Conservation (phyloP, 1,284 basidiomycete species). For the Cryptococcus floricola region DNA sequence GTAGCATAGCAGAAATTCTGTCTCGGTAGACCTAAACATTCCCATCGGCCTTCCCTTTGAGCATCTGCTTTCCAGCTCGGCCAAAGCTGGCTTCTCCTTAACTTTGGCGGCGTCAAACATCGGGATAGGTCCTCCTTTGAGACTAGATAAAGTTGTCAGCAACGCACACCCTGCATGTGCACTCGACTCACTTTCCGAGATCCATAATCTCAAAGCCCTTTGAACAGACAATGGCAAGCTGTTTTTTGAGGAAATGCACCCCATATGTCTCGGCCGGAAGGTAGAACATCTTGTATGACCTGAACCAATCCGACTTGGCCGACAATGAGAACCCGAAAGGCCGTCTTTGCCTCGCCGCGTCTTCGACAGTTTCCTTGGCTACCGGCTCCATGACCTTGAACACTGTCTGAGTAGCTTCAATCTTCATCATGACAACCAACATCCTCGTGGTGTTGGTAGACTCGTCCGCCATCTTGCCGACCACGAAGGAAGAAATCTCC, state of each 20-base stretch:
- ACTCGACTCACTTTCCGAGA: conserved; percentile 65
- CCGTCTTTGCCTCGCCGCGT: conserved; percentile 56
- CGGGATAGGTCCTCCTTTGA: conserved; percentile 80
- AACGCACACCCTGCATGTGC: background rate
- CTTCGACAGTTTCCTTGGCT: conserved; percentile 73
- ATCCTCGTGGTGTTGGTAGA: conserved; percentile 54
- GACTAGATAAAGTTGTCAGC: conserved; percentile 51
- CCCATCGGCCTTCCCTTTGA: conserved; percentile 76
- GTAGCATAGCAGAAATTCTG: conserved; percentile 90
- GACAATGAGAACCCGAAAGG: conserved; percentile 66
- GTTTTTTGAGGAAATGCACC: conserved; percentile 84
- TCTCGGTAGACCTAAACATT: conserved; percentile 83
- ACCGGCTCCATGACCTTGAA: conserved; percentile 93
- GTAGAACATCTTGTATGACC: conserved; percentile 87
- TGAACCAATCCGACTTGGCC: conserved; percentile 84
- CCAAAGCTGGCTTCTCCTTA: conserved; percentile 65
- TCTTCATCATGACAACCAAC: conserved; percentile 91
- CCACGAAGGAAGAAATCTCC: conserved; percentile 91
- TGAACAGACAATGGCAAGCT: conserved; percentile 83
- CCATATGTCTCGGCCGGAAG: conserved; percentile 82
- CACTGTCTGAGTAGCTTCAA: conserved; percentile 85
- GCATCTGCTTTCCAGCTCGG: conserved; percentile 71
- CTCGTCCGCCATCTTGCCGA: conserved; percentile 70
- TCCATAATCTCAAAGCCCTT: conserved; percentile 99
- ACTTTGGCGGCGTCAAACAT: conserved; percentile 58